Base-by-base conservation (phyloP, 805 yeast genomes). In the Metschnikowia picachoensis region DNA sequence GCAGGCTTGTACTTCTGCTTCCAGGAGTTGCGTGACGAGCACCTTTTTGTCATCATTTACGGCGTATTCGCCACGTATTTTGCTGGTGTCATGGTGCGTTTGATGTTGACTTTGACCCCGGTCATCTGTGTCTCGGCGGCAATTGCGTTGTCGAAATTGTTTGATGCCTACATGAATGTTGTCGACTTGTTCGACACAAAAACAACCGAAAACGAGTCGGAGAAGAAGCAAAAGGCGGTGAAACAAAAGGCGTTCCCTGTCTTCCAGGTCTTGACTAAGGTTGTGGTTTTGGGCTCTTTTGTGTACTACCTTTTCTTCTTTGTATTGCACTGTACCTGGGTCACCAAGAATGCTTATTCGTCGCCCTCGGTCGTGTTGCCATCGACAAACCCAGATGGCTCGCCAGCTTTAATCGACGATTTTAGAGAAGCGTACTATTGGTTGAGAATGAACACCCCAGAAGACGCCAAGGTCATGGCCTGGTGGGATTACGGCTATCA, bases 401-500 rank as follows among this genome's bases (percentile, higher is more conserved):
- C 87, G 14, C 84, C 80, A 56, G 76, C 78, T 49, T 72, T 92
- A 55, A 94, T 94, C 61, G 99, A 94, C 67, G 99, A 94, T 68
- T 94, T 85, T 76, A 83, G 99, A 70, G 99, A 94, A 74, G 99
- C 98, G 10, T 94, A 94, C 73, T 94, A 92, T 67, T 94, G 99
- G 99, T 75, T 94, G 59, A 83, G 99, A 62, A 91, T 92, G 96
- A 94, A 94, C 72, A 94, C 99, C 0, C 82, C 87, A 3, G 97
- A 94, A 65, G 98, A 94, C 64, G 87, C 97, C 31, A 91, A 87
- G 67, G 86, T 94, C 50, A 89, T 95, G 85, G 85, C 97, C 10
- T 94, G 99, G 99, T 94, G 99, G 99, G 99, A 95, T 74, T 95
- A 95, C 63, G 99, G 99, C 45, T 94, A 94, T 69, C 99, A 94